Conservation (phyloP, 2,329 filamentous ascomycete genomes). For the Paecilomyces variotii region DNA sequence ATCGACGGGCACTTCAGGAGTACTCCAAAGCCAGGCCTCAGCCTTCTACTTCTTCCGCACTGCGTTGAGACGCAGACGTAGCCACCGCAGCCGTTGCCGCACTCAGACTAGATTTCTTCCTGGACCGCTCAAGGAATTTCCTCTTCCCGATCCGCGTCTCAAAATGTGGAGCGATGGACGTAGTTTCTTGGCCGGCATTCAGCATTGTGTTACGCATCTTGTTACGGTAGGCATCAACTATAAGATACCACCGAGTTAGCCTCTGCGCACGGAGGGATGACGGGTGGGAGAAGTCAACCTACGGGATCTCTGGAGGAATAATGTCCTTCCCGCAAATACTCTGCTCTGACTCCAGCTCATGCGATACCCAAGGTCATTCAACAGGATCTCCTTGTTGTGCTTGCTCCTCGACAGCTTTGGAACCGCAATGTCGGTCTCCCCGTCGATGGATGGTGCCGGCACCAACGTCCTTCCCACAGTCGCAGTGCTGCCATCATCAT, state of each 20-base stretch:
- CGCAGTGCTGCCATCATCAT: conserved; percentile 23
- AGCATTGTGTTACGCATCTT: conserved; percentile 82
- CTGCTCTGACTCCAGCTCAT: conserved; percentile 96
- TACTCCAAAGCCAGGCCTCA: conserved; percentile 2
- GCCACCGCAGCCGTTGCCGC: conserved; percentile 12
- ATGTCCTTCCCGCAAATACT: conserved; percentile 75
- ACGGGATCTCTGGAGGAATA: conserved; percentile 89
- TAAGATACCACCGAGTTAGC: conserved; percentile 6
- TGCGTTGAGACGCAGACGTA: conserved; percentile 21
- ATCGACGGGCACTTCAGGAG: no score
- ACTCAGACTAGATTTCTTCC: conserved; percentile 6
- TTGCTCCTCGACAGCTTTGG: conserved; percentile 63
- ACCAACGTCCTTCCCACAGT: conserved; percentile 45
- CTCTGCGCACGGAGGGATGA: conserved; percentile 3
- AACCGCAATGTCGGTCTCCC: conserved; percentile 67
- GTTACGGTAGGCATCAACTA: conserved; percentile 89
- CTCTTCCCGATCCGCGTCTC: conserved; percentile 84
- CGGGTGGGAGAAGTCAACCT: conserved; percentile 40
- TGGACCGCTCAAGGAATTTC: conserved; percentile 51
- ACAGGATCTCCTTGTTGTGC: conserved; percentile 72
- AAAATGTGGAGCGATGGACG: conserved; percentile 70
- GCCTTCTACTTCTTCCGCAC: conserved; percentile 31
- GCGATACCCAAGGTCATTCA: conserved; percentile 88
- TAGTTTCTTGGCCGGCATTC: conserved; percentile 65
- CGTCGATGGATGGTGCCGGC: conserved; percentile 55